Percentiles rank a stretch among this genome's conserved stretches.
These are phyloP conservation scores for Aureobasidium vineae DNA, from an alignment of 2,329 filamentous ascomycete genomes.

Conservation along the genomic window DNA sequence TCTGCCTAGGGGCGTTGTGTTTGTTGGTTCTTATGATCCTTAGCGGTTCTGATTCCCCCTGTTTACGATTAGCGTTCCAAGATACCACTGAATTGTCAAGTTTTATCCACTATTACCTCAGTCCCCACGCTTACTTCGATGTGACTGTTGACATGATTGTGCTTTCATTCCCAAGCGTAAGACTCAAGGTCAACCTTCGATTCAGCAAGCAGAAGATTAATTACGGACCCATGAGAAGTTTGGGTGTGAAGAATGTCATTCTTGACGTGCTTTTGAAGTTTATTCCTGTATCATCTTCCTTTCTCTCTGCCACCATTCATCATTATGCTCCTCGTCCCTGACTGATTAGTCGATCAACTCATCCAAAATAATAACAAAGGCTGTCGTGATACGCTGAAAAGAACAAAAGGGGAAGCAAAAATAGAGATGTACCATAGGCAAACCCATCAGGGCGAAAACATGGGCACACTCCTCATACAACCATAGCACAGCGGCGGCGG, in stretches of 20 bases:
- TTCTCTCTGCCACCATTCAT: neutral
- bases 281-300: neutral
- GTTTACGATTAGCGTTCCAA: conserved; percentile 2
- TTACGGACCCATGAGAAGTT: neutral
- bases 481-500: conserved; percentile 63
- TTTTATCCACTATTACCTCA: neutral
- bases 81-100: conserved; percentile 9
- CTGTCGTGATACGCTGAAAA: conserved; percentile 5
- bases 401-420: neutral
- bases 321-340: neutral
- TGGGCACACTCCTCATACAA: conserved; percentile 61
- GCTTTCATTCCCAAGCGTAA: neutral
- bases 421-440: neutral
- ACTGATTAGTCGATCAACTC: neutral
- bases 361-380: neutral
- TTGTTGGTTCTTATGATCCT: neutral
- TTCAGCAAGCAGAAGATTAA: neutral
- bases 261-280: neutral
- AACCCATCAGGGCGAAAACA: conserved; percentile 14
- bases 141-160: neutral
- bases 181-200: neutral
- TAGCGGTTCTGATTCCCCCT: neutral
- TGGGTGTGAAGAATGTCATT: neutral
- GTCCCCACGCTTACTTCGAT: neutral
- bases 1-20: neutral